These are phyloP conservation scores for Colletotrichum kahawae DNA, from an alignment of 2,329 filamentous ascomycete genomes.

Conservation along the genomic window DNA sequence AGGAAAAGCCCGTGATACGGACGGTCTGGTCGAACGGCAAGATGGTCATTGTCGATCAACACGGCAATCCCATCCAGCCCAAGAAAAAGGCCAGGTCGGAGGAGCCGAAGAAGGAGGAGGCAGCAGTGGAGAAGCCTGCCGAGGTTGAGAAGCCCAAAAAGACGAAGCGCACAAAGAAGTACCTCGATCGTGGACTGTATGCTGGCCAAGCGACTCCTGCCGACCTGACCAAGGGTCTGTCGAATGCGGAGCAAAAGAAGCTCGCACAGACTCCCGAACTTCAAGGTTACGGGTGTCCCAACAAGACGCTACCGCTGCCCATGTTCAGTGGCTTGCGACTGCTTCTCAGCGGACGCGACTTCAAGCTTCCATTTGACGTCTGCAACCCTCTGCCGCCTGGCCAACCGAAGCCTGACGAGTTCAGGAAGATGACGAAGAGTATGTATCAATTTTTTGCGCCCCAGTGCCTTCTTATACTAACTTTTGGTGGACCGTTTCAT, in stretches of 20 bases:
- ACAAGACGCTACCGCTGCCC: slow-evolving; percentile 71
- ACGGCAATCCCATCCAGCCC: slow-evolving; percentile 35
- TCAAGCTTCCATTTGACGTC: slow-evolving; percentile 87
- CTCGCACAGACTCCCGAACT: slow-evolving; percentile 53
- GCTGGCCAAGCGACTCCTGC: slow-evolving; percentile 73
- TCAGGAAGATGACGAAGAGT: slow-evolving; percentile 92
- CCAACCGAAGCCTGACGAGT: slow-evolving; percentile 91
- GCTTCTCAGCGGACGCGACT: slow-evolving; percentile 76
- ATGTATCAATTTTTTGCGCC: slow-evolving; percentile 40
- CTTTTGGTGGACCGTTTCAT: slow-evolving; percentile 74
- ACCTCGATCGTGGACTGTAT: slow-evolving; percentile 83
- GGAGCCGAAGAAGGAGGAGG: slow-evolving; percentile 24
- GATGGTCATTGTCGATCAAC: slow-evolving; percentile 53
- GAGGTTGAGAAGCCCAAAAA: slow-evolving; percentile 39
- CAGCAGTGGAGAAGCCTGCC: slow-evolving; percentile 35
- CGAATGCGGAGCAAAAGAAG: slow-evolving; percentile 55
- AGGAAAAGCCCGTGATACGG: slow-evolving; percentile 60
- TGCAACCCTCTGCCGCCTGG: slow-evolving; percentile 86
- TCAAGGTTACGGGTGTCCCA: slow-evolving; percentile 50
- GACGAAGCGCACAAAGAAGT: slow-evolving; percentile 70
- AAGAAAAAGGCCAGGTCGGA: slow-evolving; percentile 27
- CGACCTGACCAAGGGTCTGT: slow-evolving; percentile 53
- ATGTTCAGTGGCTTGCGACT: slow-evolving; percentile 78
- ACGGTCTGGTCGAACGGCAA: slow-evolving; percentile 72
- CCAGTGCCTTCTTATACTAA: neutral